Evolutionary conservation across 2,329 filamentous ascomycete species (phyloP), one percentile per base, ranked within the genome.

Genomic region (Clarireedia paspali): DNA sequence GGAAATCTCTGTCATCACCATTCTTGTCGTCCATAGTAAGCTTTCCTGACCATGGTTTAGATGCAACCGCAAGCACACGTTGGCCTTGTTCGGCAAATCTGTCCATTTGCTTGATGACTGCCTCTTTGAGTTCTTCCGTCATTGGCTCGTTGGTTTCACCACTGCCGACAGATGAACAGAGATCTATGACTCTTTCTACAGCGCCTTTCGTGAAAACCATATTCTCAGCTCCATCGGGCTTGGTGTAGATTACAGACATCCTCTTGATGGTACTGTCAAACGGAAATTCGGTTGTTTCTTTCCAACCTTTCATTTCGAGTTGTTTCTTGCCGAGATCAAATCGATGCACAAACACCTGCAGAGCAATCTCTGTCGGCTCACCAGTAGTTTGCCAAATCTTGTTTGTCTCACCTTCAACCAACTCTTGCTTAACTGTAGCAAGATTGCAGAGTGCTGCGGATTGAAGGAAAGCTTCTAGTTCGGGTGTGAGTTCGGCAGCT

Each of bases 231-330:
- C 70, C 67, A 6, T 71, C 66, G 14, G 62, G 64, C 30, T 77
- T 69, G 45, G 75, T 66, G 67, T 85, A 87, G 53, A 88, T 82
- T 38, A 88, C 84, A 0, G 84, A 87, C 86, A 89, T 89, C 63
- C 84, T 87, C 74, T 89, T 90, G 60, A 89, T 80, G 56, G 81
- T 81, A 0, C 84, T 88, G 66, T 89, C 86, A 60, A 89, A 90
- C 0, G 85, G 86, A 57, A 86, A 88, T 63, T 89, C 87, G 2
- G 82, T 80, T 24, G 83, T 71, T 61, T 85, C 75, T 23, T 72
- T 73, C 82, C 81, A 85, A 30, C 73, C 64, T 0, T 78, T 72
- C 3, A 71, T 71, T 1, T 79, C 73, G 2, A 0, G 75, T 76
- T 60, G 80, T 76, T 6, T 73, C 71, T 14, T 76, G 71, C 9